These are phyloP conservation scores for Chlamydomonas sp. DNA, from an alignment of 139 green algal genomes.

Conservation along the genomic window DNA sequence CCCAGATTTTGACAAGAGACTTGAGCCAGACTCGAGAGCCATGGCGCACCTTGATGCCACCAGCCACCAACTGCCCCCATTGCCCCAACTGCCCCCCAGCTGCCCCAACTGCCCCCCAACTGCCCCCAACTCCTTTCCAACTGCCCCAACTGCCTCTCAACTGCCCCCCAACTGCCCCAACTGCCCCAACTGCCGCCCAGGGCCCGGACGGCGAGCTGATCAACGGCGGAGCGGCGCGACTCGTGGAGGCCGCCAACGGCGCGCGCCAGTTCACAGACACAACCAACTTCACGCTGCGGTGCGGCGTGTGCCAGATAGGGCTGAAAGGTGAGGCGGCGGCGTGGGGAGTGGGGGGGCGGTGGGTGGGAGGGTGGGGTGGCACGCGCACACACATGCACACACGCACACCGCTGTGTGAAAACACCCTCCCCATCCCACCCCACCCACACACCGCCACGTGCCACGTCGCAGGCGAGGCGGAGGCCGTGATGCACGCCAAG, in stretches of 20 bases:
- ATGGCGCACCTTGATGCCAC: too few relatives aligned
- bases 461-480: conserved; percentile 69
- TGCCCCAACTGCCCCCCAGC: too few relatives aligned
- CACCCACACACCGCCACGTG: too few relatives aligned
- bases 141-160: too few relatives aligned
- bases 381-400: not conserved
- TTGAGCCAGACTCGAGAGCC: too few relatives aligned
- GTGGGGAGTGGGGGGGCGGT: not conserved
- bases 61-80: too few relatives aligned
- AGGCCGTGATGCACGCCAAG: conserved; percentile 81
- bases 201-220: not conserved
- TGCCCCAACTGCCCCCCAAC: too few relatives aligned
- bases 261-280: conserved; percentile 58
- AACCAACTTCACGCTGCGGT: conserved; percentile 84
- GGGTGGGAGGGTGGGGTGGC: conserved; percentile 20
- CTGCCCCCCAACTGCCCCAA: too few relatives aligned
- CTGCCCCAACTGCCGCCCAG: too few relatives aligned
- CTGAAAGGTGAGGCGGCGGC: too few relatives aligned
- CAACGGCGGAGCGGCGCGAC: not conserved
- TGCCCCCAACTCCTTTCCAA: too few relatives aligned
- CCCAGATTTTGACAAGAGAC: too few relatives aligned
- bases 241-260: conserved; percentile 30
- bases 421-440: not conserved
- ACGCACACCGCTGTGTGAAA: not conserved
- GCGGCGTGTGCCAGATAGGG: conserved; percentile 62